Evolutionary conservation across 2,329 filamentous ascomycete genomes (phyloP).

Genomic region (Anthostomella pinea): DNA sequence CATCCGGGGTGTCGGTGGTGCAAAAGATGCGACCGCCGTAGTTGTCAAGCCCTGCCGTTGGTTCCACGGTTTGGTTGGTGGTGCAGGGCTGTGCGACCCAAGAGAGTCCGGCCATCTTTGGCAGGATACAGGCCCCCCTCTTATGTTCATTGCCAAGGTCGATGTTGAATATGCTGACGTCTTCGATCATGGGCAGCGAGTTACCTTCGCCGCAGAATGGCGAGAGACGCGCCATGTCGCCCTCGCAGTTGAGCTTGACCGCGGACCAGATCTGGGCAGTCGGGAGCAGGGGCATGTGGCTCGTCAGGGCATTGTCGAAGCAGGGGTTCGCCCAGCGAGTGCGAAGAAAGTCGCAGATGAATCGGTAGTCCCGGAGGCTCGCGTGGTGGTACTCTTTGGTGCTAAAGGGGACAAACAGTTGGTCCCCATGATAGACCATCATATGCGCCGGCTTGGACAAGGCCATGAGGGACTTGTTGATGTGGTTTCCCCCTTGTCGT

Average conservation of each 20-base stretch:
- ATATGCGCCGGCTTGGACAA: conserved; percentile 12
- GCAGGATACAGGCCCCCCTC: not conserved
- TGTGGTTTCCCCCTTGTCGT: not conserved
- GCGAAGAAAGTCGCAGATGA: too few relatives aligned
- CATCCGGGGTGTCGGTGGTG: not conserved
- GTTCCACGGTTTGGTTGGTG: not conserved
- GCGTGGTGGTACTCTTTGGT: not conserved
- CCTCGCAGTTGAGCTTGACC: conserved; percentile 13
- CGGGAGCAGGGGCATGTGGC: conserved; percentile 12
- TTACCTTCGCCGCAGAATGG: not conserved
- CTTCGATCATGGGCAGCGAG: not conserved
- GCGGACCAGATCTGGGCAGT: conserved; percentile 8
- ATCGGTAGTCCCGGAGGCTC: not conserved
- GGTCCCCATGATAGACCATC: conserved; percentile 6
- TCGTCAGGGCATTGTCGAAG: conserved; percentile 7
- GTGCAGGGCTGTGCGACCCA: conserved; percentile 7
- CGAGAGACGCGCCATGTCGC: conserved; percentile 3
- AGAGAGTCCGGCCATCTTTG: conserved; percentile 3
- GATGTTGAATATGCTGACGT: conserved; percentile 4
- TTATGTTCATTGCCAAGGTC: not conserved
- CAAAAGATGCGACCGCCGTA: not conserved
- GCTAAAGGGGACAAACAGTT: conserved; percentile 9
- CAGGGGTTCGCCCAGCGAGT: too few relatives aligned
- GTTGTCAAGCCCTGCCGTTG: not conserved
- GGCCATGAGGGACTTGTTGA: conserved; percentile 12